Evolutionary conservation across 1,284 basidiomycete species (phyloP), one percentile per base, ranked within the genome.

Genomic region (Cryptococcus sp.): DNA sequence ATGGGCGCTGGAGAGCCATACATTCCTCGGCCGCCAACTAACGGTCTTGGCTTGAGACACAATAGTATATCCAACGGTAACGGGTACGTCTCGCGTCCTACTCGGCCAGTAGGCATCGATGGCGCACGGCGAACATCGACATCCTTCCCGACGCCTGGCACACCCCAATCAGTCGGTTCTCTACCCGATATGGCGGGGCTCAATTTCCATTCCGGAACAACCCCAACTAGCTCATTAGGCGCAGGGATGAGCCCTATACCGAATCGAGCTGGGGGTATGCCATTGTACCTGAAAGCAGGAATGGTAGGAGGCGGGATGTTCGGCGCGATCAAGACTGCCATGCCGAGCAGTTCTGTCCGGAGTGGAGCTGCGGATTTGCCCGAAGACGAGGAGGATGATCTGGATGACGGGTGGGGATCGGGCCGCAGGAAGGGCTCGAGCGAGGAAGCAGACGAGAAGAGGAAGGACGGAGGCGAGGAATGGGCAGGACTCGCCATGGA

Each of bases 281-380:
- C 65, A 1, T 31, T 56, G 1, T 60, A 53, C 39, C 50, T 57
- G 49, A 58, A 58, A 31, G 71, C 70, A 5, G 70, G 70, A 19
- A 72, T 77, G 59, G 64, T 76, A 10, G 72, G 74, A 17, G 69
- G 70, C 17, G 75, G 75, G 40, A 76, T 76, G 71, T 76, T 78
- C 54, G 74, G 74, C 3, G 62, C 62, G 10, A 62, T 67, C 45
- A 59, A 69, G 46, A 66, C 67, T 5, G 62, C 60, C 4, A 60
- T 72, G 38, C 73, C 71, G 5, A 64, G 65, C 27, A 67, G 64
- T 42, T 63, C 64, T 7, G 64, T 77, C 4, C 56, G 75, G 19
- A 67, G 65, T 17, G 75, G 74, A 7, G 70, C 63, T 3, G 65
- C 64, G 10, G 59, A 66, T 42, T 49, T 61, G 5, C 56, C 57